Evolutionary conservation across 1,284 basidiomycete species (phyloP), one percentile per base, ranked within the genome.

Genomic region (Coniophora puteana): DNA sequence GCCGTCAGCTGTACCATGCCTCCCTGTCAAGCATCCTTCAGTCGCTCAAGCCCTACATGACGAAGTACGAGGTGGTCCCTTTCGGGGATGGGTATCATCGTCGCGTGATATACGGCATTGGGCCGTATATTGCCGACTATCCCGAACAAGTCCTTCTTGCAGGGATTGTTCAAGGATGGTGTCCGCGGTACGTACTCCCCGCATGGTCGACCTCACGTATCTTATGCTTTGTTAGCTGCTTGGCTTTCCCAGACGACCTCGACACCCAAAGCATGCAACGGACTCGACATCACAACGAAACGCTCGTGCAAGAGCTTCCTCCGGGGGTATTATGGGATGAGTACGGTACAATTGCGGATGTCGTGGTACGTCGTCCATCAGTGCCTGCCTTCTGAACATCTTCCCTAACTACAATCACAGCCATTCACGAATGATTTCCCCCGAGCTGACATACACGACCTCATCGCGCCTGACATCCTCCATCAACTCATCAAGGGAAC

Each of bases 111-210:
- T 44, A 31, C 16, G 43, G 35, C 10, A 14, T 44, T 22, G 43
- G 43, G 3, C 42, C 35, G 12, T 38, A 35, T 14, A 45, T 44
- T 25, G 43, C 35, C 8, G 43, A 45, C 23, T 44, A 44, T 16
- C 43, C 44, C 8, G 35, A 44, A 17, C 43, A 44, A 32, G 21
- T n/a, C 17, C 16, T 26, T 6, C 43, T 38, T 3, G 30, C 43
- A 33, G 30, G 33, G 26, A 22, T 40, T 12, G n/a, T 41, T 0
- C 31, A 35, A 14, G 22, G 24, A 8, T 41, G 39, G 39, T 41
- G 39, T 25, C 38, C 22, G 4, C 18, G 22, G 28, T 31, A 28
- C 16, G 36, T 29, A 23, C 14, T 29, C n/a, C 25, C 25, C 43
- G 40, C 35, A 23, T 14, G 17, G 28, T n/a, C 4, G n/a, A n/a